These are phyloP conservation scores for Gaeumannomyces sp. DNA, from an alignment of 2,329 filamentous ascomycete genomes.

Conservation along the genomic window DNA sequence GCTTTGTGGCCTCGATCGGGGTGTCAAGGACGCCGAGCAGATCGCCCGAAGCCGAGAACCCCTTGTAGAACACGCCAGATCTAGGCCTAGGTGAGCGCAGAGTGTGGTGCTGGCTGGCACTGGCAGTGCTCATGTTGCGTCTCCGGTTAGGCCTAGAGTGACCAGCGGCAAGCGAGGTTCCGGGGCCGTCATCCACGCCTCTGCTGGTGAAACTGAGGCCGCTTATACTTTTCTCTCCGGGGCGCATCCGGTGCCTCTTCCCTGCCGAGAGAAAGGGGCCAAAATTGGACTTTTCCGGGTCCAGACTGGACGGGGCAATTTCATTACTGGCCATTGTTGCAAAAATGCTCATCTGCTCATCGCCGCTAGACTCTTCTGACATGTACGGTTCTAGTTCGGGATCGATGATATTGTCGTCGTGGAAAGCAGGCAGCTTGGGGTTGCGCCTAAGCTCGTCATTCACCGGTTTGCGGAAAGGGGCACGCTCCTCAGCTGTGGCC, in stretches of 20 bases:
- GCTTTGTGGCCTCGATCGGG: constrained; percentile 34
- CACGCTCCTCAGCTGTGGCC: constrained; percentile 66
- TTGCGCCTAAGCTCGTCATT: constrained; percentile 61
- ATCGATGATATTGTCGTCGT: constrained; percentile 97
- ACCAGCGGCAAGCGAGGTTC: constrained; percentile 42
- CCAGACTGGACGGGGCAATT: constrained; percentile 57
- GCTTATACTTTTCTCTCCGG: constrained; percentile 68
- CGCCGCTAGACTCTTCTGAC: constrained; percentile 90
- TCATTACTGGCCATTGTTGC: constrained; percentile 64
- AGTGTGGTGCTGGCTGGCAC: constrained; percentile 56
- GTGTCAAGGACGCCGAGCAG: constrained; percentile 42
- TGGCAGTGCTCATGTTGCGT: constrained; percentile 79
- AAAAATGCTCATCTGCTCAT: constrained; percentile 86
- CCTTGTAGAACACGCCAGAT: constrained; percentile 46
- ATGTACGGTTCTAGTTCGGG: constrained; percentile 92
- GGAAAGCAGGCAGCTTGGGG: constrained; percentile 77
- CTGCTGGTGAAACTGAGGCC: constrained; percentile 64
- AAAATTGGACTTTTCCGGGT: constrained; percentile 69
- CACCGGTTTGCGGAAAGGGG: constrained; percentile 73
- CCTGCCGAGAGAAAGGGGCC: constrained; percentile 65
- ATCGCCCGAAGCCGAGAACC: constrained; percentile 47
- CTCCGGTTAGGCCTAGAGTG: constrained; percentile 59
- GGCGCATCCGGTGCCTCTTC: constrained; percentile 68
- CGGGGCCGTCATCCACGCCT: constrained; percentile 60
- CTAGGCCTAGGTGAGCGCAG: constrained; percentile 66